Evolutionary conservation across 2,329 filamentous ascomycete species (phyloP), one percentile per base, ranked within the genome.

Genomic region (Nannizziopsis arthrosporioides): DNA sequence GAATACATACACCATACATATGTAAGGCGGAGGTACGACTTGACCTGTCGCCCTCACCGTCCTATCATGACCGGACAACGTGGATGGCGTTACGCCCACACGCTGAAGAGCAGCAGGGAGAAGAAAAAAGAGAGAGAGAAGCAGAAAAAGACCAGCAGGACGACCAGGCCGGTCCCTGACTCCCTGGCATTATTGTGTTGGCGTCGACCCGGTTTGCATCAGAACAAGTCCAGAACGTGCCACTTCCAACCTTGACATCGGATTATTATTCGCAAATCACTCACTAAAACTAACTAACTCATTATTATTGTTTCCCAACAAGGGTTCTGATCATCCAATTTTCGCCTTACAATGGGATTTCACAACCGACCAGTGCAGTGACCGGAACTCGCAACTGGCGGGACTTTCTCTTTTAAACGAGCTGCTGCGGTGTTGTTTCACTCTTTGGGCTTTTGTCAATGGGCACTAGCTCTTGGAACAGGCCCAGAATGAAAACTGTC

Each of bases 231-330:
- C 45, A 48, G 45, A 48, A 48, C 45, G 35, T 42, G 39, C 32
- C 45, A 36, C 44, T 42, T 34, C 43, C 44, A 48, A 34, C 38
- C 45, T 40, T 47, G 44, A n/a, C 34, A 30, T 40, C 44, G 36
- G 43, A 7, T 47, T 37, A 47, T 27, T 32, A 38, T n/a, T 42
- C 27, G 45, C 45, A 27, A 27, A 27, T 12, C n/a, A 12, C 38
- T n/a, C 38, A 14, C 3, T n/a, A 27, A 27, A 27, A 27, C 22
- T 7, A 27, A 27, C 22, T 7, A 27, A 27, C 22, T 27, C 22
- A 27, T 27, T 27, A 27, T 27, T 27, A 27, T 27, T 27, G 22
- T 27, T 27, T 27, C 22, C 12, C 22, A 34, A 31, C 44, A 47
- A 19, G 45, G 39, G 45, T 10, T 22, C 36, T 39, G 44, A 39